phyloP scores from a whole-genome alignment of 495 filamentous ascomycete genomes.

The Alectoria sarmentosa region DNA sequence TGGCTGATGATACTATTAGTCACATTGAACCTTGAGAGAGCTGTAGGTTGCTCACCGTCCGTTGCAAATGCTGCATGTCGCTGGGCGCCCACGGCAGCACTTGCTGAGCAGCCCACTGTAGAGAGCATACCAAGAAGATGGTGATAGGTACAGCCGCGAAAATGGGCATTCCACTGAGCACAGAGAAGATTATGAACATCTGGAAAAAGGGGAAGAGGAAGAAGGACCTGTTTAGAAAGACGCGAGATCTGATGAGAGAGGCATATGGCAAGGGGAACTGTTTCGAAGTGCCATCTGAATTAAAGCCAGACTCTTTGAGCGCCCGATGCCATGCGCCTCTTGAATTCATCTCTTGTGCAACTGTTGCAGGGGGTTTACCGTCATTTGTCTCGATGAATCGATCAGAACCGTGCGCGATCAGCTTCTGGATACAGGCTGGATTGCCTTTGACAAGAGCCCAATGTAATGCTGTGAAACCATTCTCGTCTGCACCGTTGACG shows the following conservation, averaged over 20 bases:
- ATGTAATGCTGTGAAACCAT: constrained; percentile 87
- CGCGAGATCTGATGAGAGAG: constrained; percentile 60
- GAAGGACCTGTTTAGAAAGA: constrained; percentile 78
- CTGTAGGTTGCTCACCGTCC: constrained; percentile 53
- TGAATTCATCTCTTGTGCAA: constrained; percentile 86
- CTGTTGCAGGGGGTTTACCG: constrained; percentile 77
- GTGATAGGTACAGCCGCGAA: constrained; percentile 68
- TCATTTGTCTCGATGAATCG: constrained; percentile 78
- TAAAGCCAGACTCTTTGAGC: constrained; percentile 77
- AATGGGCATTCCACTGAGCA: constrained; percentile 66
- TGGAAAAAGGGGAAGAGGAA: constrained; percentile 83
- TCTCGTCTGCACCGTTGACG: constrained; percentile 81
- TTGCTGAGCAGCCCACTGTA: constrained; percentile 76
- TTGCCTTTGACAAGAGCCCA: constrained; percentile 95
- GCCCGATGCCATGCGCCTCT: constrained; percentile 74
- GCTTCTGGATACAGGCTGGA: constrained; percentile 75
- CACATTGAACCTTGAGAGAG: constrained; percentile 7
- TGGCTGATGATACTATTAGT: constrained; percentile 46
- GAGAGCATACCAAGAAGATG: constrained; percentile 53
- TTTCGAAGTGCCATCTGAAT: constrained; percentile 64
- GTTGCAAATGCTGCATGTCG: constrained; percentile 81
- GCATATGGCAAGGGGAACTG: constrained; percentile 45
- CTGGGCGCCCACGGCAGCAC: constrained; percentile 70
- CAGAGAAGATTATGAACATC: constrained; percentile 58
- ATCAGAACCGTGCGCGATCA: constrained; percentile 91